Evolutionary conservation across 306 rosid species (phyloP).

Genomic region (Citrullus colocynthis): DNA sequence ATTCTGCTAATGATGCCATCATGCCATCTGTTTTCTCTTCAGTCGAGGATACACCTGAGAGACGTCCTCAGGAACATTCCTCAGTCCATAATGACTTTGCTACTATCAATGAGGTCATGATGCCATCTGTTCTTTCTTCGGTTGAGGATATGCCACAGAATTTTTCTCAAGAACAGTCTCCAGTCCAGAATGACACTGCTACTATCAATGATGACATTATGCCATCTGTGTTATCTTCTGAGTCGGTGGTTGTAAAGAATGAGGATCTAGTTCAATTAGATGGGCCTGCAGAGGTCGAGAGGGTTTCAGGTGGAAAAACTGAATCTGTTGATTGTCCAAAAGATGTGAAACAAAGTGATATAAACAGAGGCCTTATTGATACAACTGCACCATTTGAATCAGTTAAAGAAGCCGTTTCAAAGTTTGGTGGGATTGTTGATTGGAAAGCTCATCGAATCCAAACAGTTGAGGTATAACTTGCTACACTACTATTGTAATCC

Average conservation of each 20-base stretch:
- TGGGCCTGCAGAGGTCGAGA: neutral
- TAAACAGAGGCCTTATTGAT: constrained; percentile 58
- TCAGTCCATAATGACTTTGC: neutral
- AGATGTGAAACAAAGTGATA: constrained; percentile 23
- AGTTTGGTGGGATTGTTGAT: constrained; percentile 95
- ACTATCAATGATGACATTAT: neutral
- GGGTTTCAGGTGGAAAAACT: constrained; percentile 3
- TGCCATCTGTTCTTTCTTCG: neutral
- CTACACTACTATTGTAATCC: neutral
- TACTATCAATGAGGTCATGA: neutral
- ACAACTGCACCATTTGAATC: constrained; percentile 93
- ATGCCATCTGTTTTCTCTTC: neutral
- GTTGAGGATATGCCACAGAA: neutral
- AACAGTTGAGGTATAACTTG: constrained; percentile 65
- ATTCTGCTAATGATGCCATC: neutral
- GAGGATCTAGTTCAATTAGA: neutral
- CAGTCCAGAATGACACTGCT: neutral
- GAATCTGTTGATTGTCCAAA: constrained; percentile 26
- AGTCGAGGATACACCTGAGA: neutral
- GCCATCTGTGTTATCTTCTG: constrained; percentile 2
- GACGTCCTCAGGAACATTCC: neutral
- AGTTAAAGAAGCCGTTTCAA: constrained; percentile 95
- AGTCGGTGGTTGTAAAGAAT: neutral
- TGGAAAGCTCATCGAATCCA: constrained; percentile 95
- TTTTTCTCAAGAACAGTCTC: neutral